Evolutionary conservation across 2,329 filamentous ascomycete genomes (phyloP).

Genomic region (Apiospora marii): DNA sequence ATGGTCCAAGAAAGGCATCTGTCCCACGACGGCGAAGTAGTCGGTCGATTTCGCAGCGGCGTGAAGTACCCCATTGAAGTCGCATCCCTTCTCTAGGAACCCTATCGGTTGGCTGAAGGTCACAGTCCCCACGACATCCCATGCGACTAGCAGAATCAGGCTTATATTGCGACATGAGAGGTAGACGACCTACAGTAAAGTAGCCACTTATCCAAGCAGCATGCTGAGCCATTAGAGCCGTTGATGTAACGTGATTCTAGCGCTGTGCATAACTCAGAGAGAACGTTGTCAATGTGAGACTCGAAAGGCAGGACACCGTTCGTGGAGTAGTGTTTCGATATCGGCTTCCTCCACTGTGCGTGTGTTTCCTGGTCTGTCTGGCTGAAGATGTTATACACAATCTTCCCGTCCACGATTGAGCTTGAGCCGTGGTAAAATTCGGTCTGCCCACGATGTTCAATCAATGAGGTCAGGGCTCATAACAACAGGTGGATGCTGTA

Average conservation of each 20-base stretch:
- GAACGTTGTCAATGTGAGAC: slow-evolving; percentile 25
- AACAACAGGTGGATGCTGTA: background rate
- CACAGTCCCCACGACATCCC: slow-evolving; percentile 52
- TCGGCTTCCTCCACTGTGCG: background rate
- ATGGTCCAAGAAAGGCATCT: slow-evolving; percentile 44
- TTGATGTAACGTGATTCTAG: slow-evolving; percentile 45
- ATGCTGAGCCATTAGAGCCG: slow-evolving; percentile 35
- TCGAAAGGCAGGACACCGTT: background rate
- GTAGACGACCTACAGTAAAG: slow-evolving; percentile 21
- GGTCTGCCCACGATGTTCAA: background rate
- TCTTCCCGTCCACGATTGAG: background rate
- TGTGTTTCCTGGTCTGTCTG: background rate
- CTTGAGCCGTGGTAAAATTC: background rate
- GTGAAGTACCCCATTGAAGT: slow-evolving; percentile 48
- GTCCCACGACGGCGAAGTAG: slow-evolving; percentile 41
- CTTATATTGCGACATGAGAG: background rate
- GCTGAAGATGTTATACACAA: slow-evolving; percentile 5
- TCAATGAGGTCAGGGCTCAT: background rate
- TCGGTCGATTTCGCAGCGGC: slow-evolving; percentile 44
- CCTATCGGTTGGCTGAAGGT: slow-evolving; percentile 52
- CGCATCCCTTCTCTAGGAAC: slow-evolving; percentile 48
- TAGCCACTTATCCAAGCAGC: slow-evolving; percentile 51
- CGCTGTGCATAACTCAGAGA: slow-evolving; percentile 38
- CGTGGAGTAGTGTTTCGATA: background rate
- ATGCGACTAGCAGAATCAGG: slow-evolving; percentile 37